phyloP scores from a whole-genome alignment of 208 protist species.

The Leishmania tarentolae region DNA sequence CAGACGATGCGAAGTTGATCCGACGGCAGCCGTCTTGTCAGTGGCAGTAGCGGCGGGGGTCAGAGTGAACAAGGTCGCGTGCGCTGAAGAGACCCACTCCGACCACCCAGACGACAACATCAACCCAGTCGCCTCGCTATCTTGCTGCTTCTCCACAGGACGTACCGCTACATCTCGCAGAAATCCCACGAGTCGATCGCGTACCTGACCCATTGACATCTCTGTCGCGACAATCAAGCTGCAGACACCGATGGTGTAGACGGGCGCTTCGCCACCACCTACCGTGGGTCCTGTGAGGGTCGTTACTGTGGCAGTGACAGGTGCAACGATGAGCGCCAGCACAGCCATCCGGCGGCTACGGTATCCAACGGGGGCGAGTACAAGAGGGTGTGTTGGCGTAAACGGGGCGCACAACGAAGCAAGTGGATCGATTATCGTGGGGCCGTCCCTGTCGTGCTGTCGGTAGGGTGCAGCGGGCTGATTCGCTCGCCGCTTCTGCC shows the following conservation, averaged over 20 bases:
- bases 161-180: constrained; percentile 6
- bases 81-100: constrained; percentile 10
- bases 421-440: not conserved
- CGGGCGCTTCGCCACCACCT: not conserved
- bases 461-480: not conserved
- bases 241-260: constrained; percentile 34
- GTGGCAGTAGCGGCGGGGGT: not conserved
- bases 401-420: constrained; percentile 34
- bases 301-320: not conserved
- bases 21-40: not conserved
- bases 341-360: constrained; percentile 43
- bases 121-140: not conserved
- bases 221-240: constrained; percentile 48
- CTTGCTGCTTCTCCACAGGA: not conserved
- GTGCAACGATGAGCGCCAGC: constrained; percentile 23
- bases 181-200: constrained; percentile 45
- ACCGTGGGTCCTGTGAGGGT: not conserved
- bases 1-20: not conserved
- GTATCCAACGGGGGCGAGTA: constrained; percentile 48
- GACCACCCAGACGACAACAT: not conserved
- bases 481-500: not conserved
- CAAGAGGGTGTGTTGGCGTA: constrained; percentile 26
- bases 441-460: not conserved
- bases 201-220: constrained; percentile 63
- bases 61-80: not conserved